Percentiles rank a stretch among this genome's conserved stretches.
Conservation (phyloP, 2,329 filamentous ascomycete species). For the Sphaerostilbella broomeana region DNA sequence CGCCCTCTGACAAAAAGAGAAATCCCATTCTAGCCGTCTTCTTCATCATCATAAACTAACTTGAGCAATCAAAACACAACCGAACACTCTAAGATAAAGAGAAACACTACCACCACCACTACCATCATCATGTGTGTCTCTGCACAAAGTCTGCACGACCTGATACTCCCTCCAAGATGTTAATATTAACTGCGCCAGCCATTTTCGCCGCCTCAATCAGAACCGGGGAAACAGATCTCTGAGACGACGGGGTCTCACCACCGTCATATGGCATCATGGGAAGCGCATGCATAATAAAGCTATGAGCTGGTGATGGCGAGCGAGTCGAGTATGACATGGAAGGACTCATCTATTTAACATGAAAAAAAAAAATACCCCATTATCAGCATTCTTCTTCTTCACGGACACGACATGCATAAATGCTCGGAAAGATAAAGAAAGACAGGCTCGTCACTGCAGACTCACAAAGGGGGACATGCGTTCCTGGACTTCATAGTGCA, state of each 20-base stretch:
- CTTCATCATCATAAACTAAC: too few relatives aligned
- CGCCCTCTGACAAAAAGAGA: too few relatives aligned
- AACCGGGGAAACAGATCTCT: neutral
- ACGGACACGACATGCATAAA: too few relatives aligned
- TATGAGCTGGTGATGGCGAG: constrained; percentile 1
- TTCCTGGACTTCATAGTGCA: constrained; percentile 40
- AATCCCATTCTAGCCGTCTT: too few relatives aligned
- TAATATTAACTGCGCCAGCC: neutral
- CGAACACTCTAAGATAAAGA: too few relatives aligned
- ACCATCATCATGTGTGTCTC: neutral
- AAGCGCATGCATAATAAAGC: neutral
- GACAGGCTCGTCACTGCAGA: neutral
- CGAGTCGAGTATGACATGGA: neutral
- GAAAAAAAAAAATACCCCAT: neutral
- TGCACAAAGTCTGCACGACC: neutral
- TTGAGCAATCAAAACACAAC: too few relatives aligned
- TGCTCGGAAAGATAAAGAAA: neutral
- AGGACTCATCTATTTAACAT: neutral
- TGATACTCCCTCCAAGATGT: neutral
- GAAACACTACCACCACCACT: neutral
- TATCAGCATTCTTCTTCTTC: neutral
- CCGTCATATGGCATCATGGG: neutral
- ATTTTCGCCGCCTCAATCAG: neutral
- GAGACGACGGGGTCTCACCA: neutral
- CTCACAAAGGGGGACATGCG: constrained; percentile 28